Percentiles rank a stretch among this genome's conserved stretches.
Conservation (phyloP, 73 alveolate species). For the Effrenium voratum region DNA sequence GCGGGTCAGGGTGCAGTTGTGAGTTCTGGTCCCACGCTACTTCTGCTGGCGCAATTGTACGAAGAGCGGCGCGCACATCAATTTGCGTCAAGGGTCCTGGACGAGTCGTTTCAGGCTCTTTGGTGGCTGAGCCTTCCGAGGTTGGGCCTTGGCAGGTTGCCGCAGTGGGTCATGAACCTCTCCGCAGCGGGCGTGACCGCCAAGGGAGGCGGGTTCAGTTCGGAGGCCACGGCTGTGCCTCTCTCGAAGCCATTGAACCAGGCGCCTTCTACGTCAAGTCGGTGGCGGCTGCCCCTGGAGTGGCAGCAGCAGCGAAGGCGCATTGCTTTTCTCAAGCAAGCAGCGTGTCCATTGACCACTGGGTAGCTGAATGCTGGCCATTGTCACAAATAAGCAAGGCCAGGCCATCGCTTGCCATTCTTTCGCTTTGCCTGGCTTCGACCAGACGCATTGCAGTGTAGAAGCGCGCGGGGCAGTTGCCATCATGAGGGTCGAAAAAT, state of each 20-base stretch:
- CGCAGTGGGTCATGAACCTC: slow-evolving; percentile 21
- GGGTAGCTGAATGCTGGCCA: too few relatives aligned
- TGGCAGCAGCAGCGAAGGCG: slow-evolving; percentile 59
- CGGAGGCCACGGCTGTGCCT: background rate
- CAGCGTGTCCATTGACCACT: too few relatives aligned
- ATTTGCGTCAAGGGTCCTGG: too few relatives aligned
- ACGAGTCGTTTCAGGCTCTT: background rate
- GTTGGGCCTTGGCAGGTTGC: slow-evolving; percentile 31
- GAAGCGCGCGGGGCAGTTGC: background rate
- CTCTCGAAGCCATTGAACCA: background rate
- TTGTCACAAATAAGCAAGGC: too few relatives aligned
- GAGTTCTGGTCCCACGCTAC: too few relatives aligned
- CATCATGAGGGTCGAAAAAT: background rate
- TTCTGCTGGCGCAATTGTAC: too few relatives aligned
- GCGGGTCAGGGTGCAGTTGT: too few relatives aligned
- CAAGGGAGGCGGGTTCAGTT: slow-evolving; percentile 6
- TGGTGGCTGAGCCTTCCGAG: background rate
- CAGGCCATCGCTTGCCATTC: background rate
- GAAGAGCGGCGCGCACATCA: too few relatives aligned
- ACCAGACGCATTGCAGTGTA: background rate
- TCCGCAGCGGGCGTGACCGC: slow-evolving; percentile 32
- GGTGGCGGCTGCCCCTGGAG: slow-evolving; percentile 41
- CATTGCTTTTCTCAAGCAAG: too few relatives aligned
- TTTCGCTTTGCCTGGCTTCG: background rate
- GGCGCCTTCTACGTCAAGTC: slow-evolving; percentile 30